These are phyloP conservation scores for Septoria petroselini DNA, from an alignment of 2,329 filamentous ascomycete species.

Conservation along the genomic window DNA sequence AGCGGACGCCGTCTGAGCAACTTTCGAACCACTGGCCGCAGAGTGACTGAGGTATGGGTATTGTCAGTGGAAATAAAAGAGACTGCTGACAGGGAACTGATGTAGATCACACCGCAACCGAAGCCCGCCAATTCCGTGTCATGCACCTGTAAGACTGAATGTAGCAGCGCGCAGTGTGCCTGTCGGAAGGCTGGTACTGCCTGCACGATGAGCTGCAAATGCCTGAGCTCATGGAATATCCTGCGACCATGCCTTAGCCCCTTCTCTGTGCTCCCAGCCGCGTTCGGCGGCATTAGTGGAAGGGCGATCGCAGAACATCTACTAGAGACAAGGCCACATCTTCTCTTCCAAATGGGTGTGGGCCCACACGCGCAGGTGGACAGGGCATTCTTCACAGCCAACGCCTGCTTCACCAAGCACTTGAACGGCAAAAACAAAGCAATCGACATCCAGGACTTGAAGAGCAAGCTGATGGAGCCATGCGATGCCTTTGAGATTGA, in stretches of 20 bases:
- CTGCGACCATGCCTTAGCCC: background rate
- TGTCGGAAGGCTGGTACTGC: conserved; percentile 1
- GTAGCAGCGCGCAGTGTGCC: background rate
- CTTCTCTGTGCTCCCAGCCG: background rate
- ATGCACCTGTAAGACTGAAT: background rate
- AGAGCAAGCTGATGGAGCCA: background rate
- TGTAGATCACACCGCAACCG: too few relatives aligned
- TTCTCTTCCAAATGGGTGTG: background rate
- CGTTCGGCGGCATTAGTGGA: too few relatives aligned
- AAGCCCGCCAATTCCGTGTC: too few relatives aligned
- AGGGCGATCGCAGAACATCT: too few relatives aligned
- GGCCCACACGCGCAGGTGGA: too few relatives aligned
- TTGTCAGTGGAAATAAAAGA: too few relatives aligned
- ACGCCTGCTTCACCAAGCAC: conserved; percentile 6
- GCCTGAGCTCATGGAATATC: background rate
- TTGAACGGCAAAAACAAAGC: background rate
- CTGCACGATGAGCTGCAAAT: background rate
- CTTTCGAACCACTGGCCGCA: too few relatives aligned
- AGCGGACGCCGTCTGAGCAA: too few relatives aligned
- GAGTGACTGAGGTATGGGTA: too few relatives aligned
- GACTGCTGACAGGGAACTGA: too few relatives aligned
- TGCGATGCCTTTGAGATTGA: conserved; percentile 1
- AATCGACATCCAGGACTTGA: background rate
- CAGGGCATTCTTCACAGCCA: too few relatives aligned
- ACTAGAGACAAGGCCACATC: background rate